Conservation (phyloP, 768 basidiomycete genomes). For the Kwoniella heveanensis region DNA sequence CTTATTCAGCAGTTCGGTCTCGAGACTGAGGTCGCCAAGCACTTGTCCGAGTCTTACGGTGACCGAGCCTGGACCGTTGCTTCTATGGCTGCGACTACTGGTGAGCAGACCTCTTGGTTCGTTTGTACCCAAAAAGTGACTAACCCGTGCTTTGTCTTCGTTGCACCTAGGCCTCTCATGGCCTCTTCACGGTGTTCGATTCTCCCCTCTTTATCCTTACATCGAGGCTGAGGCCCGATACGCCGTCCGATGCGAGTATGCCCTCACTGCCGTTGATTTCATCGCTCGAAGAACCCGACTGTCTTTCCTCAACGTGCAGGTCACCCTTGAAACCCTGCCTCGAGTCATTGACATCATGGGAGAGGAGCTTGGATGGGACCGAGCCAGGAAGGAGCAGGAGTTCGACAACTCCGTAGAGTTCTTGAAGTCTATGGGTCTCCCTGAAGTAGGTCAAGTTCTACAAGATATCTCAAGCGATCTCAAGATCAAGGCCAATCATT, state of each 20-base stretch:
- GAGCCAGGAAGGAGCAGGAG: conserved; percentile 64
- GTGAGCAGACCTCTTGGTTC: conserved; percentile 42
- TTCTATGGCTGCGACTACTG: conserved; percentile 74
- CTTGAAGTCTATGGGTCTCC: conserved; percentile 82
- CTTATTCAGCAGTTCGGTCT: conserved; percentile 89
- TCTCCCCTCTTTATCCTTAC: conserved; percentile 75
- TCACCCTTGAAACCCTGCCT: conserved; percentile 80
- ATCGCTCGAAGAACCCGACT: conserved; percentile 90
- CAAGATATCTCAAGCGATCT: not conserved
- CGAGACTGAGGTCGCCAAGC: conserved; percentile 87
- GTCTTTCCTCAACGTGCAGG: conserved; percentile 86
- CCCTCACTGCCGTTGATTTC: conserved; percentile 86
- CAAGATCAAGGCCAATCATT: not conserved
- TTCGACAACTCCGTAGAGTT: conserved; percentile 67
- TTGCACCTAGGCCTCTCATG: conserved; percentile 60
- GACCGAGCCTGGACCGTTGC: conserved; percentile 96
- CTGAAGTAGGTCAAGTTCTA: conserved; percentile 45
- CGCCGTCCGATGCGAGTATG: conserved; percentile 86
- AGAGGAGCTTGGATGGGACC: conserved; percentile 77
- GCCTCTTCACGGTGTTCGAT: conserved; percentile 81
- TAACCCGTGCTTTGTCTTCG: not conserved
- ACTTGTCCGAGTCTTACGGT: conserved; percentile 90
- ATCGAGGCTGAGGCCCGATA: conserved; percentile 93
- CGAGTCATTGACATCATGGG: conserved; percentile 89
- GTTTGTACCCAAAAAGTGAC: not conserved